Conservation (phyloP, 2,329 filamentous ascomycete species). For the Clonostachys rhizophaga region DNA sequence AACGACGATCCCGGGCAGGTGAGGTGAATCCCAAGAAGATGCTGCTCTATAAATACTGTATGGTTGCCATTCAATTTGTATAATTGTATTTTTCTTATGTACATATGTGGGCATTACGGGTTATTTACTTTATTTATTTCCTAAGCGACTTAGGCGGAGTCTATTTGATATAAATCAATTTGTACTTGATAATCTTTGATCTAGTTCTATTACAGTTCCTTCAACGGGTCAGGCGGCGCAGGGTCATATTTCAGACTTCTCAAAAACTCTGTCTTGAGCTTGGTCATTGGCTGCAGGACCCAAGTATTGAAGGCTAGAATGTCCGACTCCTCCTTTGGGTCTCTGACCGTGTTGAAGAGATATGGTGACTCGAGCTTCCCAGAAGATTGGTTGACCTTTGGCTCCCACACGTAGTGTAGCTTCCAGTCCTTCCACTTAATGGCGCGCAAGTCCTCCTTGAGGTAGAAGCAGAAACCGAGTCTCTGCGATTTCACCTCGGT, state of each 20-base stretch:
- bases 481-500: conserved; percentile 6
- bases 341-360: conserved; percentile 19
- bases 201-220: conserved; percentile 8
- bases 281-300: conserved; percentile 22
- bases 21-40: too few relatives aligned
- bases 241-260: conserved; percentile 19
- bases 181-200: neutral
- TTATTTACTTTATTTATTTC: too few relatives aligned
- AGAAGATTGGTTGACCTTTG: conserved; percentile 22
- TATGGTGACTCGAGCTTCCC: conserved; percentile 23
- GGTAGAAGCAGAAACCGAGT: conserved; percentile 22
- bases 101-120: too few relatives aligned
- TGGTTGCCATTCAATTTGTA: too few relatives aligned
- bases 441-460: conserved; percentile 24
- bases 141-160: too few relatives aligned
- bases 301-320: conserved; percentile 21
- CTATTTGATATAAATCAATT: neutral
- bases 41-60: too few relatives aligned
- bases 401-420: conserved; percentile 24
- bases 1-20: neutral
- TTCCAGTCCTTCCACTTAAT: conserved; percentile 29
- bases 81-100: too few relatives aligned
- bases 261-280: conserved; percentile 14
- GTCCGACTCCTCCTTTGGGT: conserved; percentile 24
- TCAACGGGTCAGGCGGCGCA: conserved; percentile 21